A percentile compares a stretch with the other conserved stretches of the same genome.
These are phyloP conservation scores for Fusarium sp. DNA, from an alignment of 2,329 filamentous ascomycete genomes.

Conservation along the genomic window DNA sequence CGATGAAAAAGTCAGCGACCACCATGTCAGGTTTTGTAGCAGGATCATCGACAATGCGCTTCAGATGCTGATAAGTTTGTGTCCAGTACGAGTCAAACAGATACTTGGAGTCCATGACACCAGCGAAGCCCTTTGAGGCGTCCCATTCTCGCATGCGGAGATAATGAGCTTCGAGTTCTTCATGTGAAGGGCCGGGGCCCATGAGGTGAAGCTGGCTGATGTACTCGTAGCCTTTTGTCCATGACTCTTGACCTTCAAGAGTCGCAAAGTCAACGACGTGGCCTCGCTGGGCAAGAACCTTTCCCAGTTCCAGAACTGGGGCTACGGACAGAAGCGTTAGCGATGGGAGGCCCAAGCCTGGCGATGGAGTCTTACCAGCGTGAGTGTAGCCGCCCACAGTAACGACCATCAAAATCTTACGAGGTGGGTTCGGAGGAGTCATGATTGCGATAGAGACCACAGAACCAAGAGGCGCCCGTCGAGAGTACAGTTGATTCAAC, in stretches of 20 bases:
- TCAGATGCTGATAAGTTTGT: slow-evolving; percentile 32
- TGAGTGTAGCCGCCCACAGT: slow-evolving; percentile 48
- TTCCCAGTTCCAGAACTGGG: neutral
- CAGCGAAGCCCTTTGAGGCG: slow-evolving; percentile 40
- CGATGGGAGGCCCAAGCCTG: neutral
- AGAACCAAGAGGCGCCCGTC: neutral
- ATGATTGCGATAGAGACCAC: neutral
- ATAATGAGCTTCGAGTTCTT: slow-evolving; percentile 45
- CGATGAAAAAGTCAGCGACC: slow-evolving; percentile 54
- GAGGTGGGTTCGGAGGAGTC: slow-evolving; percentile 14
- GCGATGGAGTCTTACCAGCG: slow-evolving; percentile 29
- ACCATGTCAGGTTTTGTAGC: slow-evolving; percentile 48
- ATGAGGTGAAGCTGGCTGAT: slow-evolving; percentile 44
- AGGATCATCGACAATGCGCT: slow-evolving; percentile 17
- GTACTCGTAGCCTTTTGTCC: slow-evolving; percentile 45
- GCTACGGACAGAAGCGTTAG: neutral
- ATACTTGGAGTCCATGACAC: slow-evolving; percentile 46
- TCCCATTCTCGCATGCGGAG: slow-evolving; percentile 46
- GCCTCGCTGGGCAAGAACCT: slow-evolving; percentile 29
- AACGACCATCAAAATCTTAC: slow-evolving; percentile 45
- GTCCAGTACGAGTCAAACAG: slow-evolving; percentile 50
- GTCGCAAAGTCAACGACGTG: slow-evolving; percentile 50
- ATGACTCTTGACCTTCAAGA: slow-evolving; percentile 47
- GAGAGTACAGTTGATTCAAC: no score
- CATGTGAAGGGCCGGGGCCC: slow-evolving; percentile 40